Evolutionary conservation across 495 filamentous ascomycete genomes (phyloP), one percentile per base, ranked within the genome.

Genomic region (Neurospora sp.): DNA sequence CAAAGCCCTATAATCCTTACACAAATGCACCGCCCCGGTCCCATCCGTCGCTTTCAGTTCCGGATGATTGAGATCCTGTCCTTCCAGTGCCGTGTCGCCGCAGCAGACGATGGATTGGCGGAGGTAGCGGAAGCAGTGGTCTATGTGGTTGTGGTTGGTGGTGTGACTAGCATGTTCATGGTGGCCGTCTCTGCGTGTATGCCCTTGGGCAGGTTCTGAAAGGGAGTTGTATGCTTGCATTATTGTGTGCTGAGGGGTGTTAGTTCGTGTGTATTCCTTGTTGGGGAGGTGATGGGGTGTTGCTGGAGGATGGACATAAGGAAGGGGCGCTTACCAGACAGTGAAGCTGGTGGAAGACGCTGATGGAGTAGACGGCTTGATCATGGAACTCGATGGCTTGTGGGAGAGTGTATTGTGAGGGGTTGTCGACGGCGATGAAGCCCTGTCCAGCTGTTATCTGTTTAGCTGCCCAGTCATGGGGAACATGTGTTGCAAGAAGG

Each of bases 111-210:
- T 2, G 4, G 70, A 27, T 2, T 72, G 61, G 7, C 70, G 70
- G 59, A 74, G 47, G 38, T 72, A 74, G 10, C 70, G 73, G 70
- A 74, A 69, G 70, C 73, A 74, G 42, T 74, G 73, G 73, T 72
- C 70, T 14, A 40, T 61, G 53, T 61, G 53, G 22, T 61, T 61
- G 16, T 40, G 18, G 10, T 4, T 9, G 31, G 69, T 9, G 31
- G 69, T 14, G 27, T 53, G 45, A 12, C 31, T 35, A 31, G 27
- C 27, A 0, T 31, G 27, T 31, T 31, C 27, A 35, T 35, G 31
- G 31, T 31, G 22, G 18, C 14, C 31, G 5, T 45, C 47, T 31
- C 27, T 31, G 27, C 27, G 27, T 31, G 27, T 31, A 31, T 31
- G 27, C 27, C 27, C 27, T 31, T 31, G 27, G 27, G 27, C 27